Evolutionary conservation across 176 grass and related monocot species (phyloP).

Genomic region (Metroxylon sagu): DNA sequence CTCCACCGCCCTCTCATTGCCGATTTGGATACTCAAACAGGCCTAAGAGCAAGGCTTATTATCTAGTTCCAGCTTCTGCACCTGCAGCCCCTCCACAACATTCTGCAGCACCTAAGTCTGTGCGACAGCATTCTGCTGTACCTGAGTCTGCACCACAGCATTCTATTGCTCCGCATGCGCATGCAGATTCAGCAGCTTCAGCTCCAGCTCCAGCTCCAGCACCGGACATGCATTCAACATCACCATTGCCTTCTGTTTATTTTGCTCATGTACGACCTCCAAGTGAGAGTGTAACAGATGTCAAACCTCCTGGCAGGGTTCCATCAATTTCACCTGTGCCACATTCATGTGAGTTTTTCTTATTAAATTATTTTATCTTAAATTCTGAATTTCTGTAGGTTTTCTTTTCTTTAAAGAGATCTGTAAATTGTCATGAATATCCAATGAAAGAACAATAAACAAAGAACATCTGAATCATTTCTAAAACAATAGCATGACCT

Average conservation of each 20-base stretch:
- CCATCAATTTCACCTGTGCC: conserved; percentile 26
- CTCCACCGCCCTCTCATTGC: conserved; percentile 1
- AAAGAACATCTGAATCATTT: too few species aligned
- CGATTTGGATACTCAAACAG: conserved; percentile 4
- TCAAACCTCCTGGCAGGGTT: conserved; percentile 22
- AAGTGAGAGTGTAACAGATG: conserved; percentile 14
- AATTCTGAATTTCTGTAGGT: too few species aligned
- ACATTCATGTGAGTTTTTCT: conserved; percentile 41
- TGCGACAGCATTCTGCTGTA: background rate
- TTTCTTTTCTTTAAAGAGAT: too few species aligned
- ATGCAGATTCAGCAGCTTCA: conserved; percentile 26
- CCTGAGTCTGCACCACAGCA: conserved; percentile 15
- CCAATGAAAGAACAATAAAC: too few species aligned
- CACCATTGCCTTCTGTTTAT: conserved; percentile 30
- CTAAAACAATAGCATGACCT: too few species aligned
- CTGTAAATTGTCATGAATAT: too few species aligned
- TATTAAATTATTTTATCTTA: background rate
- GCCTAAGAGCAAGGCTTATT: background rate
- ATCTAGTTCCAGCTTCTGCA: conserved; percentile 13
- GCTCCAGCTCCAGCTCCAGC: conserved; percentile 11
- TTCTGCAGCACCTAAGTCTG: conserved; percentile 7
- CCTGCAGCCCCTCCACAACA: background rate
- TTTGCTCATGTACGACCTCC: conserved; percentile 46
- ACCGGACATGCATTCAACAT: conserved; percentile 13
- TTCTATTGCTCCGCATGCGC: conserved; percentile 24